Conservation (phyloP, 164 flowering plant genomes). For the Vitis rupestris region DNA sequence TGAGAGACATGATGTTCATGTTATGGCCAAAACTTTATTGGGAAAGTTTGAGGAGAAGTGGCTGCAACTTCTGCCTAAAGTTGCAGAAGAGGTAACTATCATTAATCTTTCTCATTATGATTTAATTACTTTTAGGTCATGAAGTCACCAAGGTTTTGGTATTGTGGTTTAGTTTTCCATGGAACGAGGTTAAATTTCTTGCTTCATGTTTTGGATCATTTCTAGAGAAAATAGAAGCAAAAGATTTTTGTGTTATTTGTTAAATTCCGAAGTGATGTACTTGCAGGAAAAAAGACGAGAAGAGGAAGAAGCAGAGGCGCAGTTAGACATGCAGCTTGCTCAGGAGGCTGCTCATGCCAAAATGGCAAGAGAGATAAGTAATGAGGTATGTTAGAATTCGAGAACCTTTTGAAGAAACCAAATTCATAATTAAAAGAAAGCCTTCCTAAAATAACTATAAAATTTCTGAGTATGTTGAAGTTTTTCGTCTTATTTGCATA, state of each 20-base stretch:
- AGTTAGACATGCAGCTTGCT: constrained; percentile 56
- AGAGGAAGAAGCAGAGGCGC: constrained; percentile 70
- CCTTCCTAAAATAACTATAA: not conserved
- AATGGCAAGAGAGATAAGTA: constrained; percentile 55
- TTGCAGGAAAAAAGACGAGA: constrained; percentile 68
- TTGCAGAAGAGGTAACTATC: constrained; percentile 70
- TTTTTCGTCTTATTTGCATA: not conserved
- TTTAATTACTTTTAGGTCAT: not conserved
- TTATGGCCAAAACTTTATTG: constrained; percentile 81
- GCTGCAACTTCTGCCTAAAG: constrained; percentile 78
- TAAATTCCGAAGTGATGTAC: not conserved
- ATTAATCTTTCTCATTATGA: not conserved
- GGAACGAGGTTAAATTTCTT: not conserved
- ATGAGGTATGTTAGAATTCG: constrained; percentile 47
- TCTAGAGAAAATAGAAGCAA: too few species aligned
- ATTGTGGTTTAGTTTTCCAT: not conserved
- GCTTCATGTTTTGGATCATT: not conserved
- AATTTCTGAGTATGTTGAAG: not conserved
- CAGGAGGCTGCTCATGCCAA: constrained; percentile 72
- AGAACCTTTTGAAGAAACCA: not conserved
- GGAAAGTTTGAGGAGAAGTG: constrained; percentile 87
- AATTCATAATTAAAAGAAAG: too few species aligned
- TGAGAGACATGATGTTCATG: constrained; percentile 64
- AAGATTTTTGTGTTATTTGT: not conserved
- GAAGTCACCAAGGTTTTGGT: not conserved